Evolutionary conservation across 768 basidiomycete species (phyloP), one percentile per base, ranked within the genome.

Genomic region (Termitomyces sp.): DNA sequence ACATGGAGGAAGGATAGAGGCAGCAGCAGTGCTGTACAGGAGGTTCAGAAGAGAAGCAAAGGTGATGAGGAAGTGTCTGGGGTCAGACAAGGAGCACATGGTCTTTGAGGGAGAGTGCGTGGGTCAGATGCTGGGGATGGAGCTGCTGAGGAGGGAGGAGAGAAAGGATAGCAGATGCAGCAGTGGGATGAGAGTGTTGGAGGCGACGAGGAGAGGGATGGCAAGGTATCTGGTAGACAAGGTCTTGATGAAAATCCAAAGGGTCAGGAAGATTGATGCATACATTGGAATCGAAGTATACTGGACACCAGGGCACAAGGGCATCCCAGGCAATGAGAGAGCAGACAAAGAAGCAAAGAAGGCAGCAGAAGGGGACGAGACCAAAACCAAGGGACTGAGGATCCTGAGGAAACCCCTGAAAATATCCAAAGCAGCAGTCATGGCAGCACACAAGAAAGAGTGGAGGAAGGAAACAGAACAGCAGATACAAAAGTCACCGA

Each of bases 371-470:
- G n/a, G 40, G 3, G 6, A 41, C 2, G 18, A 41, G 14, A 41
- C 7, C 3, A 18, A 20, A 9, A 3, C 9, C 1, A n/a, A 7
- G n/a, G 40, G n/a, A 1, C 0, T n/a, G 1, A n/a, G 1, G 1
- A 20, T 20, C n/a, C 40, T 41, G 7, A 20, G 6, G 7, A n/a
- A n/a, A 1, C 40, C n/a, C n/a, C n/a, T 41, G 7, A 41, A 41
- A 6, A 1, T 2, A 2, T 41, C n/a, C 1, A 41, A 20, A 8
- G 40, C 40, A 40, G 18, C 18, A 4, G n/a, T n/a, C 6, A 1
- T 41, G 7, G 26, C 26, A 26, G 4, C 4, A 4, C 26, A 26
- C 26, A 26, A 4, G 4, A 26, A 26, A 26, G 2, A 18, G n/a
- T 2, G 2, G 8, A 20, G 20, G n/a, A n/a, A n/a, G 0, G 1